A percentile compares a stretch with the other conserved stretches of the same genome.
phyloP scores from a whole-genome alignment of 345 rosid species.

The Citrus australasica region DNA sequence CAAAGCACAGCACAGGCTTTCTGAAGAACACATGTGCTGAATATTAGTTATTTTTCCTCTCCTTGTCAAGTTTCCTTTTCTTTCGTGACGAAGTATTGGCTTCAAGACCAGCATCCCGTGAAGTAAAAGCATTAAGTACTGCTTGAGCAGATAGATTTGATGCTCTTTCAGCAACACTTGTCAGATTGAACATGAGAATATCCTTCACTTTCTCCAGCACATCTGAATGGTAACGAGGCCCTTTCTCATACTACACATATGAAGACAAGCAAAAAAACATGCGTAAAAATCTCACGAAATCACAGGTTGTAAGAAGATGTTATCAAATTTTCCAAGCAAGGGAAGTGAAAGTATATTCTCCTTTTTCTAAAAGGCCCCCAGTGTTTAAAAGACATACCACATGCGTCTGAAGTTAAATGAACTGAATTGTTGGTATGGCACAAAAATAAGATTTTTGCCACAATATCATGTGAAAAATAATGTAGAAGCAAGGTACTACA shows the following conservation, averaged over 20 bases:
- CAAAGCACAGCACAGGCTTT: neutral
- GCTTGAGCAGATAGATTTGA: constrained; percentile 8
- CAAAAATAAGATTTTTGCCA: too few relatives aligned
- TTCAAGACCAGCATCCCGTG: neutral
- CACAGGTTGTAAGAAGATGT: too few relatives aligned
- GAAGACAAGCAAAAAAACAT: neutral
- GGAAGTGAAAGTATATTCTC: neutral
- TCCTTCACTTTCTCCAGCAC: constrained; percentile 32
- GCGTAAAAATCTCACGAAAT: neutral
- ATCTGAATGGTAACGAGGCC: constrained; percentile 9
- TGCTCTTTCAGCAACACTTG: constrained; percentile 20
- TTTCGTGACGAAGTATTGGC: neutral
- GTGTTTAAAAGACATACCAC: neutral
- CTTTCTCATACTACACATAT: constrained; percentile 28
- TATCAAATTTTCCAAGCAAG: neutral
- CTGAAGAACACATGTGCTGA: neutral
- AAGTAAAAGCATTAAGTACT: neutral
- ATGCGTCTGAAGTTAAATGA: neutral
- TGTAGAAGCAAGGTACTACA: too few relatives aligned
- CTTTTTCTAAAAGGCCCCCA: neutral
- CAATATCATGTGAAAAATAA: too few relatives aligned
- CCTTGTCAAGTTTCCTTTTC: constrained; percentile 2
- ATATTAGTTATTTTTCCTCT: neutral
- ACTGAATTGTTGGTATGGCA: neutral
- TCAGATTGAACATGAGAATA: constrained; percentile 15